These are phyloP conservation scores for Colletotrichum tropicale DNA, from an alignment of 2,329 filamentous ascomycete genomes.

Conservation along the genomic window DNA sequence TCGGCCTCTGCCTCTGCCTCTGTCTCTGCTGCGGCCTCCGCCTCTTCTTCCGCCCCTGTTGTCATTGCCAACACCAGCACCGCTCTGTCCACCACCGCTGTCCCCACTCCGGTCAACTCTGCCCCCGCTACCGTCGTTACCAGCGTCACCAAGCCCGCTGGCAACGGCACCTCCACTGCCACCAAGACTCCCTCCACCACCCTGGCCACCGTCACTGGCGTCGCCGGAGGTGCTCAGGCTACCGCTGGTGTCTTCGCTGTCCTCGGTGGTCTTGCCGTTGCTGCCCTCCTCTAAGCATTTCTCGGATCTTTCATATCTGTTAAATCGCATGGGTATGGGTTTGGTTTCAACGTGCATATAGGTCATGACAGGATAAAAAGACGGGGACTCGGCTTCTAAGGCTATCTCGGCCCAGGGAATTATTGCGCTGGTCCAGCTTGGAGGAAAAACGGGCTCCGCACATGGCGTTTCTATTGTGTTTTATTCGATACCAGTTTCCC, in stretches of 20 bases:
- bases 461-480: slow-evolving; percentile 15
- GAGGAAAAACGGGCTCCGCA: slow-evolving; percentile 8
- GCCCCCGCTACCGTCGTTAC: slow-evolving; percentile 26
- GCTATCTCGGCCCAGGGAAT: not conserved
- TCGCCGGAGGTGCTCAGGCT: slow-evolving; percentile 12
- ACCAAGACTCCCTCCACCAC: slow-evolving; percentile 1
- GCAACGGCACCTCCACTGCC: slow-evolving; percentile 5
- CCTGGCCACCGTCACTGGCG: slow-evolving; percentile 3
- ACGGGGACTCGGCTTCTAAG: slow-evolving; percentile 10
- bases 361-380: slow-evolving; percentile 22
- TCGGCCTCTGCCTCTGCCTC: slow-evolving; percentile 34
- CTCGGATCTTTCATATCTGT: slow-evolving; percentile 16
- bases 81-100: slow-evolving; percentile 21
- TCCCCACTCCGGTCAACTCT: slow-evolving; percentile 16
- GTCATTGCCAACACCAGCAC: slow-evolving; percentile 27
- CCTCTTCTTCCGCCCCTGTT: slow-evolving; percentile 27
- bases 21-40: slow-evolving; percentile 12
- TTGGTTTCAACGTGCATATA: slow-evolving; percentile 18
- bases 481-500: slow-evolving; percentile 17
- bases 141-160: slow-evolving; percentile 22
- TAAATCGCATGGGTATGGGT: slow-evolving; percentile 14
- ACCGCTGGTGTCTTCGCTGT: slow-evolving; percentile 20
- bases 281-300: slow-evolving; percentile 20
- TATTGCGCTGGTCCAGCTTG: not conserved
- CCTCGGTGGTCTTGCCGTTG: slow-evolving; percentile 21